Conservation (phyloP, 164 flowering plant species). For the Piper longum region DNA sequence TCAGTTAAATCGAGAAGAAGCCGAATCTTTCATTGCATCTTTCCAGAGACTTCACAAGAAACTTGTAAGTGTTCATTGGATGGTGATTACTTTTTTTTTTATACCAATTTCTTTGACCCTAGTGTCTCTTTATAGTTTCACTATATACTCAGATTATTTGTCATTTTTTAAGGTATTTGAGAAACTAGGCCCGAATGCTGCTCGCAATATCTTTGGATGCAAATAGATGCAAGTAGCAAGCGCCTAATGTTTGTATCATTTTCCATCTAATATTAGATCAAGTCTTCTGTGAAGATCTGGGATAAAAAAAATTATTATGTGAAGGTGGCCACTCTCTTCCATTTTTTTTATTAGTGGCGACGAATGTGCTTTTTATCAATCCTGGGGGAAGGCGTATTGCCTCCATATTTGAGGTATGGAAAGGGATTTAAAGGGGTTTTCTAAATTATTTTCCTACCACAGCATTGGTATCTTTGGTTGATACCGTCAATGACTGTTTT, state of each 20-base stretch:
- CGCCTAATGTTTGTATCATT: not conserved
- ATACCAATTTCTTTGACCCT: no score
- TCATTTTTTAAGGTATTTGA: conserved; percentile 21
- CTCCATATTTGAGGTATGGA: no score
- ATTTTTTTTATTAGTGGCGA: no score
- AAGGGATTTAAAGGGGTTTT: no score
- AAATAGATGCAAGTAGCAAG: not conserved
- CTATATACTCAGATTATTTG: not conserved
- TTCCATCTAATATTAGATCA: not conserved
- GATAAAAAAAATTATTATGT: no score
- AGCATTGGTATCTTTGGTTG: no score
- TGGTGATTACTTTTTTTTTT: not conserved
- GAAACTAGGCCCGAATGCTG: conserved; percentile 27
- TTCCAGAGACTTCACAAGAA: conserved; percentile 30
- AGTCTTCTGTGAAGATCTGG: no score
- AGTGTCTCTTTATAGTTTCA: not conserved
- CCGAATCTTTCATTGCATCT: conserved; percentile 36
- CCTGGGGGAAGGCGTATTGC: no score
- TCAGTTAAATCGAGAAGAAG: conserved; percentile 34
- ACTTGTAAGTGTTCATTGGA: conserved; percentile 22
- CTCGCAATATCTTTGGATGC: conserved; percentile 18
- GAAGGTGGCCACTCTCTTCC: no score
- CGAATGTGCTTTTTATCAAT: no score
- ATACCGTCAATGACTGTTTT: no score
- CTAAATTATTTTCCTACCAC: no score